Evolutionary conservation across 2,329 filamentous ascomycete genomes (phyloP), one percentile per base, ranked within the genome.

Genomic region (Phyllosticta capitalensis): DNA sequence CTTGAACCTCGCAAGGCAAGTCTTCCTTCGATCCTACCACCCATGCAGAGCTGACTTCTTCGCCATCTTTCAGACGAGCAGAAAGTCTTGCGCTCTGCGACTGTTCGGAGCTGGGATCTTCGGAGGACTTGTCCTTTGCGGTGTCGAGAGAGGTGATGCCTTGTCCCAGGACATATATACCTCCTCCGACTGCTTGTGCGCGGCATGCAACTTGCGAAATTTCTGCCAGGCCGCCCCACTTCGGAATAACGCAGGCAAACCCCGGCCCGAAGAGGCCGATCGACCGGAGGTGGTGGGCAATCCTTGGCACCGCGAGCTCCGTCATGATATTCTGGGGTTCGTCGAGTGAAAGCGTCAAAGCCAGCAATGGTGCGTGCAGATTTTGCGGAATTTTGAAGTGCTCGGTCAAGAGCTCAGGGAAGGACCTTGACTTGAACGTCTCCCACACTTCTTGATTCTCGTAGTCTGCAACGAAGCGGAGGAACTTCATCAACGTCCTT

Each of bases 221-320:
- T 74, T 99, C 92, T 30, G 90, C 88, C 53, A 88, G 79, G 26
- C 92, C 91, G 53, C 92, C 92, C 87, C 91, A 99, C 78, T 96
- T 96, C 21, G 92, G 87, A 65, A 95, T 83, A 12, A 99, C 84
- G 53, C 90, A 89, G 56, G 89, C 89, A 70, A 97, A 97, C 9
- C 92, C 91, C 54, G 88, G 83, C 0, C 92, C 92, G 66, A 96
- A 92, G 4, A 89, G 77, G 7, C 92, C 92, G 73, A 95, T 92
- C 0, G 92, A 96, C 14, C 83, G 82, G 55, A 97, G 76, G 72
- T 99, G 92, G 52, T 86, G 84, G 65, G 87, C 81, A 60, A 97
- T 88, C 24, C 84, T 81, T 1, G 83, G 81, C 22, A 97, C 74
- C 0, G 90, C 90, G 67, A 84, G 84, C 56, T 86, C 85, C 1